A percentile compares a stretch with the other conserved stretches of the same genome.
Evolutionary conservation across 768 basidiomycete genomes (phyloP).

Genomic region (Lactarius vividus): DNA sequence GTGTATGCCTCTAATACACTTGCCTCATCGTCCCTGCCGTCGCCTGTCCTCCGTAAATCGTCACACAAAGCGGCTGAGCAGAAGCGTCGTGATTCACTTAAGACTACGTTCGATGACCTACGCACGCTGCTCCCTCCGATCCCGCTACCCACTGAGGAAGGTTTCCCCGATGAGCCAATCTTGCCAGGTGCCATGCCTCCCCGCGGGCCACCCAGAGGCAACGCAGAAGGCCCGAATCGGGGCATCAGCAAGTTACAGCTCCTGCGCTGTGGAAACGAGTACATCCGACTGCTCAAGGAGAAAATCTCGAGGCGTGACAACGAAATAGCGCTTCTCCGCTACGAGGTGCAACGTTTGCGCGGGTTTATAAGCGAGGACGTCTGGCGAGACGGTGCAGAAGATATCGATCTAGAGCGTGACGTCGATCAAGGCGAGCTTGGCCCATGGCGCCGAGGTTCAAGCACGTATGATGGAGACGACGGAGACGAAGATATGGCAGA

Average conservation of each 20-base stretch:
- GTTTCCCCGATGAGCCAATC: conserved; percentile 66
- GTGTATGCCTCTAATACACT: conserved; percentile 32
- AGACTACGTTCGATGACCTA: conserved; percentile 87
- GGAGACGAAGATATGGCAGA: conserved; percentile 24
- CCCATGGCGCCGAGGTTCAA: conserved; percentile 27
- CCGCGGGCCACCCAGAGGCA: conserved; percentile 80
- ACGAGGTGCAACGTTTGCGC: conserved; percentile 63
- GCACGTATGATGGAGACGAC: conserved; percentile 25
- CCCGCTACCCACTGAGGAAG: conserved; percentile 73
- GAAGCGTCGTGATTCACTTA: conserved; percentile 93
- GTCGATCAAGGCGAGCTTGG: conserved; percentile 53
- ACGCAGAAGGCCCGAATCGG: conserved; percentile 90
- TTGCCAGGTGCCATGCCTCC: conserved; percentile 89
- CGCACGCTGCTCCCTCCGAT: conserved; percentile 84
- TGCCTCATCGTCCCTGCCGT: conserved; percentile 30
- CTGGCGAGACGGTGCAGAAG: conserved; percentile 36
- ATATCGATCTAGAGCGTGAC: conserved; percentile 55
- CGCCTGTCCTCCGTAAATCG: conserved; percentile 57
- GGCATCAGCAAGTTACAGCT: conserved; percentile 92
- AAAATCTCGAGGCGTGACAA: conserved; percentile 77
- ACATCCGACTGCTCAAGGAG: conserved; percentile 70
- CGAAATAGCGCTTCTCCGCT: conserved; percentile 66
- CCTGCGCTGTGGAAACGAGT: conserved; percentile 88
- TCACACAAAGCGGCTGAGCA: conserved; percentile 98
- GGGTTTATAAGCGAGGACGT: conserved; percentile 35